Evolutionary conservation across 169 alveolate species (phyloP), one percentile per base, ranked within the genome.

Genomic region (Eimeria falciformis): DNA sequence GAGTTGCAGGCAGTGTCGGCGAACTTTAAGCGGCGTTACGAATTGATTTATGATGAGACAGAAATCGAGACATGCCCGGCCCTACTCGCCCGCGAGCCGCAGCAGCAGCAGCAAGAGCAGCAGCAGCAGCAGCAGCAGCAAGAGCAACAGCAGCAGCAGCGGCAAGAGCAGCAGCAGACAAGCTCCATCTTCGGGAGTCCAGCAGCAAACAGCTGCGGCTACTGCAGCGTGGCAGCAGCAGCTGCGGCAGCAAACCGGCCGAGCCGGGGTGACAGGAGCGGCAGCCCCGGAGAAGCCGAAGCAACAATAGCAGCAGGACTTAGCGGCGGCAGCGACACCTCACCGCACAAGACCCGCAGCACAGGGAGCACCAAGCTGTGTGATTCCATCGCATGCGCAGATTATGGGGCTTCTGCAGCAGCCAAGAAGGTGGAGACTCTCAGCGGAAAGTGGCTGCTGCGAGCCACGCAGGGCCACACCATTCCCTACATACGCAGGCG

Each of bases 401-500:
- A 62, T 62, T 29, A 25, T 29, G 37, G 75, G 17, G 75, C 23
- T 62, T 21, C 23, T 2, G 75, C 75, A 37, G 84, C 84, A 37
- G 84, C 84, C n/a, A 73, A 45, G 84, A 73, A 43, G 62, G 84
- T 73, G 27, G 83, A 84, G 23, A 43, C 29, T 1, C 23, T 69
- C 65, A 86, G 77, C 77, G 92, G 79, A 62, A 66, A 78, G 37
- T 86, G 92, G 92, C 92, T 86, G 78, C 84, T 86, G 6, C 58
- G 92, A 7, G 92, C 92, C n/a, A 86, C 92, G 47, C 92, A 86
- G 23, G 92, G 92, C 12, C 92, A 86, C 58, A 86, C 92, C 58
- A 86, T 86, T 50, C 84, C 85, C 7, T 58, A 69, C 62, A 73
- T 73, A 43, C 84, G 84, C 62, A 73, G 84, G 84, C 45, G n/a